Evolutionary conservation across 169 alveolate genomes (phyloP).

Genomic region (Theileria equi): DNA sequence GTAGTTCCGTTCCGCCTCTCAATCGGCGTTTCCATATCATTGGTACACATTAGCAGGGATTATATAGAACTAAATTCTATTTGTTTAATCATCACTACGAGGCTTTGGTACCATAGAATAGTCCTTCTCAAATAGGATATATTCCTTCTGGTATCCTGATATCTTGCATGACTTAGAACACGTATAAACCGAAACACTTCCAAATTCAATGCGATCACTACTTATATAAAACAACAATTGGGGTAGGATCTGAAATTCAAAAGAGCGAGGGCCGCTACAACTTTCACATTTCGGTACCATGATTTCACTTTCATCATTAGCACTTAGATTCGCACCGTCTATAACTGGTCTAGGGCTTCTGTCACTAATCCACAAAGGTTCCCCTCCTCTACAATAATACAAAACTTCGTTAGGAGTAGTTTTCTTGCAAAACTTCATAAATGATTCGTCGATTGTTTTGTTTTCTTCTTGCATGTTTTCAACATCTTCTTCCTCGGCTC

Average conservation of each 20-base stretch:
- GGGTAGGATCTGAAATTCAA: constrained; percentile 65
- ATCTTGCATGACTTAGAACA: constrained; percentile 63
- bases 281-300: constrained; percentile 34
- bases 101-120: constrained; percentile 30
- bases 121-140: constrained; percentile 46
- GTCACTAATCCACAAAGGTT: constrained; percentile 63
- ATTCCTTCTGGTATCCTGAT: constrained; percentile 45
- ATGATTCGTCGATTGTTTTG: constrained; percentile 27
- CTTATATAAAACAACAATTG: constrained; percentile 38
- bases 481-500: constrained; percentile 59
- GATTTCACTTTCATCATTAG: neutral
- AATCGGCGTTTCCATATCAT: neutral
- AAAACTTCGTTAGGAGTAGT: constrained; percentile 56
- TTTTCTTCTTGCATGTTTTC: constrained; percentile 53
- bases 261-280: constrained; percentile 57
- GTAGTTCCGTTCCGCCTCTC: neutral
- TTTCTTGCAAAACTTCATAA: constrained; percentile 45
- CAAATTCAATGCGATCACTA: constrained; percentile 48
- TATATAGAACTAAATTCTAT: too few relatives aligned
- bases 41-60: too few relatives aligned
- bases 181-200: constrained; percentile 53
- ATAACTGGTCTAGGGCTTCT: constrained; percentile 11
- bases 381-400: constrained; percentile 59
- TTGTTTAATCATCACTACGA: neutral
- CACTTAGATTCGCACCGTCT: neutral